Percentiles rank a stretch among this genome's conserved stretches.
Conservation (phyloP, 176 grass and related monocot genomes). For the Phragmites australis region DNA sequence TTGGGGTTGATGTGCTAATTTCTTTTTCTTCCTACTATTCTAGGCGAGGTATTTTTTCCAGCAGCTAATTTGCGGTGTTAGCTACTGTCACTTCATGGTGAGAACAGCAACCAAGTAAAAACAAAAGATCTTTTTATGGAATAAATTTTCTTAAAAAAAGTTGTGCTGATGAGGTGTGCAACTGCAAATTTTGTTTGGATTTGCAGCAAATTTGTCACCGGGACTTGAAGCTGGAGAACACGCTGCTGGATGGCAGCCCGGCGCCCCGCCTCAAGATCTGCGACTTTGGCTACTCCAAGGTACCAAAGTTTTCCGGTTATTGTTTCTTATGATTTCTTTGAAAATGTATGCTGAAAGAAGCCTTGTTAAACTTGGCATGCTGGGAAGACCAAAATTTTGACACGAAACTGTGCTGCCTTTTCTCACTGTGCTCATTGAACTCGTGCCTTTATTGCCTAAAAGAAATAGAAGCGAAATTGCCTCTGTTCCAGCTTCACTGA, state of each 20-base stretch:
- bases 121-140: background rate
- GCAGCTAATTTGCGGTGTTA: constrained; percentile 93
- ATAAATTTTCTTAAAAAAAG: background rate
- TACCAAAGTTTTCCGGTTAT: background rate
- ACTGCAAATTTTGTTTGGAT: constrained; percentile 24
- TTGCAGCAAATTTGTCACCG: constrained; percentile 95
- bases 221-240: constrained; percentile 98
- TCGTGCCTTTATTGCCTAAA: constrained; percentile 19
- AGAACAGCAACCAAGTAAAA: constrained; percentile 32
- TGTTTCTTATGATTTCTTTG: background rate
- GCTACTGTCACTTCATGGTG: constrained; percentile 99
- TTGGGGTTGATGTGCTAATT: background rate
- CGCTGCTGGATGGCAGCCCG: constrained; percentile 78
- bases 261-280: constrained; percentile 93
- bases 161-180: constrained; percentile 11
- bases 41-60: constrained; percentile 98
- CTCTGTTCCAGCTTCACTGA: background rate
- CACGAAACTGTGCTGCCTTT: constrained; percentile 36
- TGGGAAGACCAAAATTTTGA: constrained; percentile 50
- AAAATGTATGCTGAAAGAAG: background rate
- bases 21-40: background rate
- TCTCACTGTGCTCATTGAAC: constrained; percentile 27
- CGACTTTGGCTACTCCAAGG: constrained; percentile 99
- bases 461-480: background rate
- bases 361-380: constrained; percentile 26